A percentile compares a stretch with the other conserved stretches of the same genome.
Conservation (phyloP, 352 stramenopile species). For the Thalassiosira tumida region DNA sequence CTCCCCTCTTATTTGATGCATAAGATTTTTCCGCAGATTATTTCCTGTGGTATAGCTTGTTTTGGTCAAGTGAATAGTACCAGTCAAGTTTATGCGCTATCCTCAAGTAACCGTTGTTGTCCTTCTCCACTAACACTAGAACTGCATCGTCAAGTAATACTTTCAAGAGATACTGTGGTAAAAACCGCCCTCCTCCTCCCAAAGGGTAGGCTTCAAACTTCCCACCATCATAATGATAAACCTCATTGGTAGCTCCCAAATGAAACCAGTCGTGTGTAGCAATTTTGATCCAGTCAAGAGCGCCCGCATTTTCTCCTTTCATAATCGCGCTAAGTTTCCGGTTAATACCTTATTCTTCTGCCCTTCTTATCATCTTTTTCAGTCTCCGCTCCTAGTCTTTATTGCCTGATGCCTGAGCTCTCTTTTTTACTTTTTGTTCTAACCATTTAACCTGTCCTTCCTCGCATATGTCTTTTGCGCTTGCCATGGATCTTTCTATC, state of each 20-base stretch:
- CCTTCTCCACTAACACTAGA: too few species aligned
- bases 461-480: background rate
- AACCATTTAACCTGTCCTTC: background rate
- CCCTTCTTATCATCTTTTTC: background rate
- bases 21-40: too few species aligned
- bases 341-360: background rate
- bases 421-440: background rate
- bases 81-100: too few species aligned
- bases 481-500: background rate
- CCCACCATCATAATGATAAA: background rate
- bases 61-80: too few species aligned
- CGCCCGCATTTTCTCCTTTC: background rate
- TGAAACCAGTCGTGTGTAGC: background rate
- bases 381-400: background rate
- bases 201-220: background rate
- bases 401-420: background rate
- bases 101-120: too few species aligned
- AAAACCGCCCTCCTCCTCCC: too few species aligned
- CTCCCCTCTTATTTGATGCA: too few species aligned
- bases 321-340: background rate
- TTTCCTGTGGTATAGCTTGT: too few species aligned
- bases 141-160: too few species aligned
- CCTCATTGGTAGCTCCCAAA: background rate
- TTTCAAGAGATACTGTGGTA: too few species aligned
- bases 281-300: background rate